Evolutionary conservation across 768 basidiomycete species (phyloP).

Genomic region (Leccinum arenicola): DNA sequence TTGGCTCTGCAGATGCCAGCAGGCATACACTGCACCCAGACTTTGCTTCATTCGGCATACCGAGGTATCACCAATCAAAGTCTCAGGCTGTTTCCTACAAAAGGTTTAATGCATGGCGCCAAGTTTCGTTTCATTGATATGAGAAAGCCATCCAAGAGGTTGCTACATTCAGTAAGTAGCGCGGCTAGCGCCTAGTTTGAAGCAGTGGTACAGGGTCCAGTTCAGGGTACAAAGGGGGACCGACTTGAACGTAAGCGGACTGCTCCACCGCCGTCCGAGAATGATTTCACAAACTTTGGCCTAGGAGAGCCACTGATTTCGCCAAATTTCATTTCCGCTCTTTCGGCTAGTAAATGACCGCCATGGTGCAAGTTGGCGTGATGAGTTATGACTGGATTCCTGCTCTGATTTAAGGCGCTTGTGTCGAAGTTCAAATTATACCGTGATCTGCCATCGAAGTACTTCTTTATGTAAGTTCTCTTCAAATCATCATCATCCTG

Average conservation of each 20-base stretch:
- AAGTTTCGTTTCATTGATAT: not conserved
- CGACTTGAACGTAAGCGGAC: not conserved
- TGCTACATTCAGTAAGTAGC: not conserved
- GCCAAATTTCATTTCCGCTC: slow-evolving; percentile 4
- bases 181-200: not conserved
- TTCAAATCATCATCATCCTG: not conserved
- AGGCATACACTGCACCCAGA: not conserved
- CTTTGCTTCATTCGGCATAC: not conserved
- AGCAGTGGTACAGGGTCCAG: not conserved
- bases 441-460: not conserved
- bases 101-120: not conserved
- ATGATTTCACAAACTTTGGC: not conserved
- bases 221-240: not conserved
- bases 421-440: not conserved
- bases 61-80: not conserved
- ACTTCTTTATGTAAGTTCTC: not conserved
- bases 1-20: not conserved
- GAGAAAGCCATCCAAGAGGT: not conserved
- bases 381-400: not conserved
- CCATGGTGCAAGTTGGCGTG: not conserved
- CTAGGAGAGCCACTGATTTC: not conserved
- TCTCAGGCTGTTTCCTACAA: not conserved
- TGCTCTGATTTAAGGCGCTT: not conserved
- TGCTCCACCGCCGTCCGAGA: not conserved
- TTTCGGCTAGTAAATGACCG: not conserved